Conservation (phyloP, 2,329 filamentous ascomycete species). For the Fusarium robinianum region DNA sequence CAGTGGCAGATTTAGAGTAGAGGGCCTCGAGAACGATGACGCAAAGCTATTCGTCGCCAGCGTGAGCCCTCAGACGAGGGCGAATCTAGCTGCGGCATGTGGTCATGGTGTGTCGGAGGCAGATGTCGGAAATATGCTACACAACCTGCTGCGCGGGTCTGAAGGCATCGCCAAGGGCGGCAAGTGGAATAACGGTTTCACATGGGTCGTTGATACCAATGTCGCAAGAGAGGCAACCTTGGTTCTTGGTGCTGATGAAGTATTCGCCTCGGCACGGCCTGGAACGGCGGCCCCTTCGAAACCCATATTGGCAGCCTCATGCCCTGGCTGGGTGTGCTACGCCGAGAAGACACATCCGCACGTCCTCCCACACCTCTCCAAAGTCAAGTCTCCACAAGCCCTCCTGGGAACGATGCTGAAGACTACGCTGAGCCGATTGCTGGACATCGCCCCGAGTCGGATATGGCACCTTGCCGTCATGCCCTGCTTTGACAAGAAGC, state of each 20-base stretch:
- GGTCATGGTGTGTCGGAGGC: conserved; percentile 70
- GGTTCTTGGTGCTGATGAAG: conserved; percentile 77
- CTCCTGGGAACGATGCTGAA: conserved; percentile 89
- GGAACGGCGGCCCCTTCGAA: conserved; percentile 36
- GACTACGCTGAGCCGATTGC: conserved; percentile 73
- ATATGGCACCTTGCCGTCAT: conserved; percentile 97
- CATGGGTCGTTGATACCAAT: conserved; percentile 91
- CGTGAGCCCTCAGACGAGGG: conserved; percentile 87
- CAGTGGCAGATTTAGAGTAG: conserved; percentile 46
- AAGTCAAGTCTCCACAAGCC: conserved; percentile 92
- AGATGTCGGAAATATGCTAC: conserved; percentile 80
- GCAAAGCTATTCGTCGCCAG: conserved; percentile 86
- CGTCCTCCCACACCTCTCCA: conserved; percentile 86
- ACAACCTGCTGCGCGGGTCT: conserved; percentile 72
- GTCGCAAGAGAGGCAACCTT: conserved; percentile 79
- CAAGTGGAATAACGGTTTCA: conserved; percentile 74
- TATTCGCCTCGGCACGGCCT: conserved; percentile 47
- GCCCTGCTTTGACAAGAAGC: conserved; percentile 99
- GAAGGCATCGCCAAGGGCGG: conserved; percentile 72
- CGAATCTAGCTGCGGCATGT: conserved; percentile 84
- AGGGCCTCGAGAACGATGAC: conserved; percentile 61
- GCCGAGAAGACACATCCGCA: conserved; percentile 97
- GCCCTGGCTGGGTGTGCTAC: conserved; percentile 98
- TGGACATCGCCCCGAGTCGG: conserved; percentile 73
- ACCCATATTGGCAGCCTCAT: conserved; percentile 84